A percentile compares a stretch with the other conserved stretches of the same genome.
phyloP scores from a whole-genome alignment of 164 flowering plant genomes.

The Macadamia tetraphylla region DNA sequence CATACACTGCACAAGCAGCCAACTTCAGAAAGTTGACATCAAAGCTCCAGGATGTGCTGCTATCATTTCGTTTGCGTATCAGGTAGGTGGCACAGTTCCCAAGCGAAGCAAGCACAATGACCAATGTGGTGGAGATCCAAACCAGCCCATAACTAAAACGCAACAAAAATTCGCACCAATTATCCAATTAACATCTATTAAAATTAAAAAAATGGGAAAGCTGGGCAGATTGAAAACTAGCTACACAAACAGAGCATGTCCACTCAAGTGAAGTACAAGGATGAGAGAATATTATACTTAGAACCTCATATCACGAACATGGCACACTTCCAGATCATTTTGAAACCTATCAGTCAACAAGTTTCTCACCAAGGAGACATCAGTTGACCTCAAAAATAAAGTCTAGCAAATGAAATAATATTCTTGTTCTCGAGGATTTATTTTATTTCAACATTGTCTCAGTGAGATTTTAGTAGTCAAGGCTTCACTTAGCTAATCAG shows the following conservation, averaged over 20 bases:
- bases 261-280: background rate
- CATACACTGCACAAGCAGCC: conserved; percentile 67
- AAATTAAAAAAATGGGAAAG: background rate
- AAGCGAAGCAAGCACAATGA: conserved; percentile 80
- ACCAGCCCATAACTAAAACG: conserved; percentile 74
- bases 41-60: conserved; percentile 63
- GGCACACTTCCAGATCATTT: background rate
- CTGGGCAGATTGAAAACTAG: background rate
- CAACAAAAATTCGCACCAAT: conserved; percentile 10
- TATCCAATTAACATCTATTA: background rate
- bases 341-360: no score
- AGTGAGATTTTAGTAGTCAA: no score
- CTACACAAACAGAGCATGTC: background rate
- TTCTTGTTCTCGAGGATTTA: no score
- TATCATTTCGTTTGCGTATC: conserved; percentile 44
- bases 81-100: conserved; percentile 93
- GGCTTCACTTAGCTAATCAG: no score
- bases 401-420: no score
- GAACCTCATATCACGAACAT: background rate
- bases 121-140: conserved; percentile 88
- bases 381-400: no score
- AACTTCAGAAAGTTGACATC: conserved; percentile 72
- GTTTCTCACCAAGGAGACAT: no score
- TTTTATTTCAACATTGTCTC: no score
- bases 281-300: background rate